Evolutionary conservation across 1,284 basidiomycete genomes (phyloP).

Genomic region (Pulveroboletus sp.): DNA sequence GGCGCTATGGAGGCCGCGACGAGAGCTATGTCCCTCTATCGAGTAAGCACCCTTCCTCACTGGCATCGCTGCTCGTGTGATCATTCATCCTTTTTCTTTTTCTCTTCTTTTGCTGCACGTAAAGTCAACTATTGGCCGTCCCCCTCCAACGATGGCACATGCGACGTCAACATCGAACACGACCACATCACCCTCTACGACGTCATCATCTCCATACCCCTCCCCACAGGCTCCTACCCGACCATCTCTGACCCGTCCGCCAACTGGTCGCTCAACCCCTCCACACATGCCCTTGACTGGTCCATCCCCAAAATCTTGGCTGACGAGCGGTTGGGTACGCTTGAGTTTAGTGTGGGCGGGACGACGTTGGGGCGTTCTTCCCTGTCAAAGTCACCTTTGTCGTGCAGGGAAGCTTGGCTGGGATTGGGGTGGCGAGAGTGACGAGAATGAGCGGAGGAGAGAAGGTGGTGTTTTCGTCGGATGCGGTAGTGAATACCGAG

Average conservation of each 20-base stretch:
- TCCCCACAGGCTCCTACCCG: slow-evolving; percentile 85
- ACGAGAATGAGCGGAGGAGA: slow-evolving; percentile 51
- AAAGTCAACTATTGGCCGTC: slow-evolving; percentile 98
- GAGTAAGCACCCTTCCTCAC: slow-evolving; percentile 50
- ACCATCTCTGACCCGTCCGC: slow-evolving; percentile 71
- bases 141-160: slow-evolving; percentile 83
- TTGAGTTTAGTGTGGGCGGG: slow-evolving; percentile 89
- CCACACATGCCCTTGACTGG: slow-evolving; percentile 84
- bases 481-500: slow-evolving; percentile 69
- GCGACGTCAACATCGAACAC: slow-evolving; percentile 93
- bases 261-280: slow-evolving; percentile 79
- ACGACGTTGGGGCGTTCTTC: slow-evolving; percentile 87
- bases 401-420: slow-evolving; percentile 73
- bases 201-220: slow-evolving; percentile 86
- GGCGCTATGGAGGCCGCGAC: slow-evolving; percentile 89
- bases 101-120: background rate
- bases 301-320: slow-evolving; percentile 60
- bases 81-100: background rate
- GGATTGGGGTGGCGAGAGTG: slow-evolving; percentile 60
- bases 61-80: background rate
- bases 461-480: slow-evolving; percentile 72
- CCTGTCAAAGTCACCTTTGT: slow-evolving; percentile 86
- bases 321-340: slow-evolving; percentile 65
- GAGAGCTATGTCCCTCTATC: slow-evolving; percentile 89
- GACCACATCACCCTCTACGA: slow-evolving; percentile 78